Evolutionary conservation across 768 basidiomycete genomes (phyloP), one percentile per base, ranked within the genome.

Genomic region (Auricularia sp.): DNA sequence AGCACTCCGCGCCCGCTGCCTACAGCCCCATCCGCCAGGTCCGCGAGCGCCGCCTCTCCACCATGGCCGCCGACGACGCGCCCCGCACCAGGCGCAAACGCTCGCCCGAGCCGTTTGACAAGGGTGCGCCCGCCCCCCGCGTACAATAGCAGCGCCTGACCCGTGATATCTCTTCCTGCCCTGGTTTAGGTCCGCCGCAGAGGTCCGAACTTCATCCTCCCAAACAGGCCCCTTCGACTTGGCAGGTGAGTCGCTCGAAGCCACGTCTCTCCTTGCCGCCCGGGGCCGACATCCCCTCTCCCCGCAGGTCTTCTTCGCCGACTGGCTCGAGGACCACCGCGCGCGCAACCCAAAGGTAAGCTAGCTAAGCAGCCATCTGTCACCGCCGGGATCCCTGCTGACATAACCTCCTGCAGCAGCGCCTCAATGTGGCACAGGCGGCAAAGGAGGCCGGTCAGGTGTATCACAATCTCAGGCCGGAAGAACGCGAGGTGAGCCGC

Each of bases 401-500:
- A 6, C 3, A n/a, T 69, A 67, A n/a, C 68, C 74, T 5, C 56
- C 70, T 35, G 68, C 56, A 59, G 56, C 56, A 91, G 70, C 96
- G 96, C 77, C 83, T 96, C 42, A 96, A 97, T 75, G 92, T 97
- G 65, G 94, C 94, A 16, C 92, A 95, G 73, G 91, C 92, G 45
- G 94, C 94, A 67, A 95, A 95, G 75, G 93, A 95, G 74, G 94
- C 94, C 42, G 94, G 92, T 36, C 85, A 87, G 73, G 91, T 92
- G 73, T 97, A 97, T 73, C 90, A 90, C 54, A 83, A 81, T 68
- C 79, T 97, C 54, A 84, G 81, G 62, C 72, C 82, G 58, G 90
- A 88, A 68, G 87, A 94, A 81, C 94, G 93, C 75, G 92, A 92
- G 84, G 92, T 89, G 71, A 64, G 76, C 29, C 73, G 65, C 64